A percentile compares a stretch with the other conserved stretches of the same genome.
phyloP scores from a whole-genome alignment of 2,329 filamentous ascomycete species.

The Arachnopeziza araneosa region DNA sequence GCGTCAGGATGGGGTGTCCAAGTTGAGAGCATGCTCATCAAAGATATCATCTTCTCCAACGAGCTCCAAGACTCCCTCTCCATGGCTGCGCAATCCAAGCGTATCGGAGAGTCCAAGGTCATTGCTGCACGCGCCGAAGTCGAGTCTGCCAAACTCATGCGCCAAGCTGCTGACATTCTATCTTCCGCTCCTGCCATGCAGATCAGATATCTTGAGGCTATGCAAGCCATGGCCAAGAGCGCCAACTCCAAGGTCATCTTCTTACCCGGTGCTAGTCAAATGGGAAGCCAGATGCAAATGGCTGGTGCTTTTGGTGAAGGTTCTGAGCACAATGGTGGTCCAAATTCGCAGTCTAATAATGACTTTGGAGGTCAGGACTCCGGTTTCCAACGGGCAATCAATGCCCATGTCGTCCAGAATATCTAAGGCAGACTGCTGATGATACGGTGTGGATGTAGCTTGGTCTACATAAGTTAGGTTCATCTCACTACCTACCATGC shows the following conservation, averaged over 20 bases:
- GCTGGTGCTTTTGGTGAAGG: constrained; percentile 49
- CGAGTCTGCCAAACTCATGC: constrained; percentile 90
- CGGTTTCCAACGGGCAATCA: constrained; percentile 75
- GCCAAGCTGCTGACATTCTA: constrained; percentile 88
- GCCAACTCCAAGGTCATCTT: constrained; percentile 87
- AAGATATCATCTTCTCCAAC: constrained; percentile 95
- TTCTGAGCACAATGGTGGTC: constrained; percentile 42
- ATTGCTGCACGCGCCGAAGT: constrained; percentile 97
- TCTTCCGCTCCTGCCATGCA: constrained; percentile 94
- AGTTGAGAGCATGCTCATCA: constrained; percentile 98
- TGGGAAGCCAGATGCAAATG: constrained; percentile 53
- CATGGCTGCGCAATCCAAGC: constrained; percentile 98
- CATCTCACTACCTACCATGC: background rate
- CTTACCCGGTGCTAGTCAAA: constrained; percentile 54
- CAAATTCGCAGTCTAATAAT: constrained; percentile 33
- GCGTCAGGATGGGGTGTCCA: constrained; percentile 90
- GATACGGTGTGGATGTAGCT: constrained; percentile 21
- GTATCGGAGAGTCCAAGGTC: constrained; percentile 96
- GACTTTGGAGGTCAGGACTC: constrained; percentile 50
- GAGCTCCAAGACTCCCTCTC: constrained; percentile 94
- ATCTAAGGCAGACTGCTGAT: constrained; percentile 50
- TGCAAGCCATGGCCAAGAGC: constrained; percentile 97
- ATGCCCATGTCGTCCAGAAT: constrained; percentile 77
- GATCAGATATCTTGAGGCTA: constrained; percentile 94
- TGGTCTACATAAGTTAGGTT: constrained; percentile 24